Conservation (phyloP, 352 stramenopile genomes). For the Globisporangium middletonii region DNA sequence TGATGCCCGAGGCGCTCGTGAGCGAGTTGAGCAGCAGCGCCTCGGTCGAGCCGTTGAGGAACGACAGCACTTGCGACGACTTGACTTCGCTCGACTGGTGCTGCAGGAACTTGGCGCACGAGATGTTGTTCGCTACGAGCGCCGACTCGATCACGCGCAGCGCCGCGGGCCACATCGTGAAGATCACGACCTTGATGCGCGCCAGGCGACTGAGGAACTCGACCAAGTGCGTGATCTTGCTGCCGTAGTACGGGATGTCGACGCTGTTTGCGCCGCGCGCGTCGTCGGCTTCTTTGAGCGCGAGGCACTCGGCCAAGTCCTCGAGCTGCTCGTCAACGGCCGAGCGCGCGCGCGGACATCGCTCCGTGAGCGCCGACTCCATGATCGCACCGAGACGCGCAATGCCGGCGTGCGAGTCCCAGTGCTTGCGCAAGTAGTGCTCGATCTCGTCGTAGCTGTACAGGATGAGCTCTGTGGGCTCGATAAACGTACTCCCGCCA, state of each 20-base stretch:
- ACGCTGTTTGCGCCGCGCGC: slow-evolving; percentile 1
- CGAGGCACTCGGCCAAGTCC: slow-evolving; percentile 44
- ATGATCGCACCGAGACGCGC: slow-evolving; percentile 43
- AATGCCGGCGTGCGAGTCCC: slow-evolving; percentile 26
- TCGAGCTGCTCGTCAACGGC: slow-evolving; percentile 47
- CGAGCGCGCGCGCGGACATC: slow-evolving; percentile 36
- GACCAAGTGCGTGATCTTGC: slow-evolving; percentile 69
- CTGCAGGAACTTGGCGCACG: slow-evolving; percentile 64
- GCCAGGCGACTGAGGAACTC: slow-evolving; percentile 46
- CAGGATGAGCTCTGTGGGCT: slow-evolving; percentile 58
- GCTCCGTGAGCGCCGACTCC: slow-evolving; percentile 53
- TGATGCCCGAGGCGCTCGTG: slow-evolving; percentile 79
- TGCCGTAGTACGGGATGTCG: slow-evolving; percentile 44
- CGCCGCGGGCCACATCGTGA: slow-evolving; percentile 76
- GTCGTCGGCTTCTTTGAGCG: slow-evolving; percentile 25
- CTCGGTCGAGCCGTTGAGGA: slow-evolving; percentile 52
- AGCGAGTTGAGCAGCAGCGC: slow-evolving; percentile 78
- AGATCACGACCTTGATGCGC: slow-evolving; percentile 72
- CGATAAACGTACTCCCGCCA: slow-evolving; percentile 22
- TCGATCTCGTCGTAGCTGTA: slow-evolving; percentile 59
- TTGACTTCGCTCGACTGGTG: slow-evolving; percentile 77
- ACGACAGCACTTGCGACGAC: slow-evolving; percentile 58
- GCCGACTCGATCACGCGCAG: slow-evolving; percentile 58
- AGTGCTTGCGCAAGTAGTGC: slow-evolving; percentile 64
- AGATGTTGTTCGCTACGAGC: slow-evolving; percentile 47